Conservation (phyloP, 2,329 filamentous ascomycete species). For the Aureobasidium subglaciale region DNA sequence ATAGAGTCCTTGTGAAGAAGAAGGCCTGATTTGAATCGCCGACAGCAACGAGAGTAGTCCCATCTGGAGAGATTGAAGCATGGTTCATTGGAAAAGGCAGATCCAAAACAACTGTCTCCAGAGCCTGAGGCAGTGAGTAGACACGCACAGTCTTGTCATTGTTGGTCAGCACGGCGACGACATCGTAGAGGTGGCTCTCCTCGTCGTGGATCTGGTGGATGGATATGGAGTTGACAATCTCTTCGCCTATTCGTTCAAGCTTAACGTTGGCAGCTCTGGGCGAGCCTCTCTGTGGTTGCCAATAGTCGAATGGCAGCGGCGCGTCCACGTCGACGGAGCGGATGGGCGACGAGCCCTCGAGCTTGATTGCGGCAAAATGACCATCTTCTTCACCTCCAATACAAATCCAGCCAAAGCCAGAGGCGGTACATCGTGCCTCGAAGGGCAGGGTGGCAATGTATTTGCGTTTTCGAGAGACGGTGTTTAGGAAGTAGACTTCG, state of each 20-base stretch:
- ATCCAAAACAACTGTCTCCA: constrained; percentile 61
- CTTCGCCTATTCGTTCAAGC: constrained; percentile 53
- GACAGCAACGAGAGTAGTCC: constrained; percentile 70
- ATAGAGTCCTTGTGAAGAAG: constrained; percentile 57
- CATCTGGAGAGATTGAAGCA: constrained; percentile 87
- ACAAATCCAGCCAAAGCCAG: constrained; percentile 79
- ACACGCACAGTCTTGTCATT: constrained; percentile 86
- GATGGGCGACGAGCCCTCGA: constrained; percentile 38
- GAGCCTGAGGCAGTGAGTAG: constrained; percentile 65
- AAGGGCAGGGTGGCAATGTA: constrained; percentile 61
- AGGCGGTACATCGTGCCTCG: constrained; percentile 77
- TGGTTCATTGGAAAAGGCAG: constrained; percentile 88
- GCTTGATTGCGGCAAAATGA: constrained; percentile 73
- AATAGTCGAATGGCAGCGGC: constrained; percentile 46
- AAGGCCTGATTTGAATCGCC: constrained; percentile 83
- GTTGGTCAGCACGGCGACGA: constrained; percentile 73
- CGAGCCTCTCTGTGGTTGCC: constrained; percentile 31
- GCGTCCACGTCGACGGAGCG: constrained; percentile 48
- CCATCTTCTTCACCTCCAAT: constrained; percentile 79
- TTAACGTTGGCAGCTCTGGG: constrained; percentile 48
- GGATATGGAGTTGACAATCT: constrained; percentile 61
- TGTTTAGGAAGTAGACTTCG: constrained; percentile 54
- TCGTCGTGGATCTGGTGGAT: constrained; percentile 55
- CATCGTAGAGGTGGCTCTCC: constrained; percentile 35
- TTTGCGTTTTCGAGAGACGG: constrained; percentile 64